Percentiles rank a stretch among this genome's conserved stretches.
phyloP scores from a whole-genome alignment of 805 yeast species.

The Candida boidinii region DNA sequence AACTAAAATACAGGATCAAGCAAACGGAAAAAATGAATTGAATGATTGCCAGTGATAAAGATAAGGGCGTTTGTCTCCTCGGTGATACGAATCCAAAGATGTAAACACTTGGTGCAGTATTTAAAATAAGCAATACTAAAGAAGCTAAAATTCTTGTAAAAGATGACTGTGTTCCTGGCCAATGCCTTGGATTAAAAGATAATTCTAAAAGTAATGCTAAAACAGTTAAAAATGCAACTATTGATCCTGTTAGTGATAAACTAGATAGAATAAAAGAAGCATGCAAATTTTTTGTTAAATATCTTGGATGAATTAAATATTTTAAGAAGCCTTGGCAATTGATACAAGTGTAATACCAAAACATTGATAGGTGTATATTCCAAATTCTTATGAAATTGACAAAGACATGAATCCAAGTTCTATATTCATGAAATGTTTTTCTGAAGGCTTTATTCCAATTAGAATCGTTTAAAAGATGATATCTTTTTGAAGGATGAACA shows the following conservation, averaged over 20 bases:
- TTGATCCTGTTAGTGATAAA: constrained; percentile 59
- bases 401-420: constrained; percentile 71
- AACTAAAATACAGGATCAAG: constrained; percentile 47
- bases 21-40: constrained; percentile 50
- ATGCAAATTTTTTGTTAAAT: too few species aligned
- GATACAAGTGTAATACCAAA: constrained; percentile 69
- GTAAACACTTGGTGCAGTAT: constrained; percentile 43
- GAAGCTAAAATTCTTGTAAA: constrained; percentile 37
- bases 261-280: constrained; percentile 45
- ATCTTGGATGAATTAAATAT: too few species aligned
- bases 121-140: constrained; percentile 31
- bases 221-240: constrained; percentile 50
- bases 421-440: constrained; percentile 67
- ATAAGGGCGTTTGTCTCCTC: too few species aligned
- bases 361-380: constrained; percentile 65
- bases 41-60: constrained; percentile 27
- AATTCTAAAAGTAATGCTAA: constrained; percentile 50
- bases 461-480: constrained; percentile 40
- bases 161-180: constrained; percentile 65
- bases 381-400: constrained; percentile 73
- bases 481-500: constrained; percentile 48
- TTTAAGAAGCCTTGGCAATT: too few species aligned
- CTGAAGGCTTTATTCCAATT: constrained; percentile 61
- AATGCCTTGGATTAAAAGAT: constrained; percentile 58
- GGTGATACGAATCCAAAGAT: constrained; percentile 34